These are phyloP conservation scores for Plasmodium gallinaceum DNA, from an alignment of 169 alveolate species.

Conservation along the genomic window DNA sequence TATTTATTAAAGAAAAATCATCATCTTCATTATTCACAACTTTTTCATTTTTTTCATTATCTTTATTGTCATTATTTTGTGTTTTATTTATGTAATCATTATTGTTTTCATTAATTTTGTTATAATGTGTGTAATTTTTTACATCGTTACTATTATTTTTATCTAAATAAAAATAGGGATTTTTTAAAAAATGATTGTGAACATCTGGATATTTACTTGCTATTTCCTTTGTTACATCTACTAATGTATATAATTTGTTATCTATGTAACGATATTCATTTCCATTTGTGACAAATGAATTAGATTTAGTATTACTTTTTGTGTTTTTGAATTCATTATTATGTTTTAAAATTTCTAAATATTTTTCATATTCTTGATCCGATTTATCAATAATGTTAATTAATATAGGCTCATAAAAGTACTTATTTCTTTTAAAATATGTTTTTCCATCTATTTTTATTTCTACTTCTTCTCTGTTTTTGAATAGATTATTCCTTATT, in stretches of 20 bases:
- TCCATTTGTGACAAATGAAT: constrained; percentile 72
- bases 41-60: not conserved
- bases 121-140: not conserved
- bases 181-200: constrained; percentile 18
- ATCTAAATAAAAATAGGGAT: not conserved
- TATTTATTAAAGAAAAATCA: not conserved
- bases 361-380: constrained; percentile 70
- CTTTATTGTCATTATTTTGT: constrained; percentile 2
- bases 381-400: constrained; percentile 46
- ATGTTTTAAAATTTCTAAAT: constrained; percentile 59
- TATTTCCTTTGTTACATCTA: constrained; percentile 74
- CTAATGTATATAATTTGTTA: constrained; percentile 47
- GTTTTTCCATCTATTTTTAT: constrained; percentile 62
- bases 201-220: constrained; percentile 39
- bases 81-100: not conserved
- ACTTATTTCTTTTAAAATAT: constrained; percentile 73
- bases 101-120: not conserved
- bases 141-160: not conserved
- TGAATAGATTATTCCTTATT: constrained; percentile 10
- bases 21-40: constrained; percentile 1
- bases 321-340: constrained; percentile 52
- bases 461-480: constrained; percentile 52
- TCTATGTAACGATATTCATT: constrained; percentile 67
- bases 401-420: constrained; percentile 77
- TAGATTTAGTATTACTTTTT: constrained; percentile 38